Conservation (phyloP, 2,329 filamentous ascomycete species). For the Phialophora chinensis region DNA sequence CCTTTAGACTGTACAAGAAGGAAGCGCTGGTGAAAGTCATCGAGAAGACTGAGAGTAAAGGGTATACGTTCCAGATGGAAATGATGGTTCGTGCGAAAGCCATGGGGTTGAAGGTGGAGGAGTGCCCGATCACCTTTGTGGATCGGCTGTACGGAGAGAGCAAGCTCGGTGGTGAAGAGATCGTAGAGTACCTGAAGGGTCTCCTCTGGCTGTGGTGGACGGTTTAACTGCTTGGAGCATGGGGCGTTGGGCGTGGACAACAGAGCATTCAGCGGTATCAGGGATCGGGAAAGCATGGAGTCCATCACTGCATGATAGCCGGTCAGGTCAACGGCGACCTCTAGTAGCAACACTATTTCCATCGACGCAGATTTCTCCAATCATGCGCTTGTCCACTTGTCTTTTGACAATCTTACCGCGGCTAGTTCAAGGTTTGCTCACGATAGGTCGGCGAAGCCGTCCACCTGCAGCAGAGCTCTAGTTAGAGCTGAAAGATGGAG, state of each 20-base stretch:
- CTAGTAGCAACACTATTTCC: neutral
- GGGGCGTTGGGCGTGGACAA: slow-evolving; percentile 4
- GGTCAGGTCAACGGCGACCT: neutral
- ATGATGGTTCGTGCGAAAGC: slow-evolving; percentile 98
- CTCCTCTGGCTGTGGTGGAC: slow-evolving; percentile 78
- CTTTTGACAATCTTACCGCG: neutral
- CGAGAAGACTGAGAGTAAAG: slow-evolving; percentile 87
- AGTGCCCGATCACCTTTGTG: slow-evolving; percentile 96
- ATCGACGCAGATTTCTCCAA: neutral
- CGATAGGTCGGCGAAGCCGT: neutral
- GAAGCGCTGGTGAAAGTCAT: slow-evolving; percentile 88
- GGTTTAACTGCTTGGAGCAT: slow-evolving; percentile 57
- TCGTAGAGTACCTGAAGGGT: slow-evolving; percentile 93
- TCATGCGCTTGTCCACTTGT: neutral
- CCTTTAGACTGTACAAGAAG: slow-evolving; percentile 94
- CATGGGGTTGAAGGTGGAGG: slow-evolving; percentile 90
- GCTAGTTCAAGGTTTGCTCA: neutral
- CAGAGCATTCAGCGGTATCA: slow-evolving; percentile 15
- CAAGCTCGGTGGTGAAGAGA: slow-evolving; percentile 93
- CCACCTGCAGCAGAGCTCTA: neutral
- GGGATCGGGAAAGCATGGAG: neutral
- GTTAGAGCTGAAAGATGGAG: neutral
- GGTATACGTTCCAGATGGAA: slow-evolving; percentile 99
- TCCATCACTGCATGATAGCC: neutral
- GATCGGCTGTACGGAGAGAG: slow-evolving; percentile 94